These are phyloP conservation scores for Aspergillus quadricinctus DNA, from an alignment of 2,329 filamentous ascomycete species.

Conservation along the genomic window DNA sequence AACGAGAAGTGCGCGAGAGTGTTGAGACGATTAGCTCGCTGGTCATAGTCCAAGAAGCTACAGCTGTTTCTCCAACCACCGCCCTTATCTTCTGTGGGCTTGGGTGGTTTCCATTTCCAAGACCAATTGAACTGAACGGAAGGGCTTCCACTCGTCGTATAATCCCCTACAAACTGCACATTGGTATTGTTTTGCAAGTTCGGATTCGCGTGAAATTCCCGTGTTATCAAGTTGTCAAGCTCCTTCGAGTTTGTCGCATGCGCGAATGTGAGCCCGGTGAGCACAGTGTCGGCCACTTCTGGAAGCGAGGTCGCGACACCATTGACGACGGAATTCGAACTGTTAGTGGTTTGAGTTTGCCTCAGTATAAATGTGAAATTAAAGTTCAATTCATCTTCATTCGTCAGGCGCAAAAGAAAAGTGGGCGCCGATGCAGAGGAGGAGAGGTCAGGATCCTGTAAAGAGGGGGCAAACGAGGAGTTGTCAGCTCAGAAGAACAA, in stretches of 20 bases:
- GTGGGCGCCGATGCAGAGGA: constrained; percentile 49
- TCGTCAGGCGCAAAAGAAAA: constrained; percentile 81
- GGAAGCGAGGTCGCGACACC: constrained; percentile 49
- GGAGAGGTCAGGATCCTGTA: constrained; percentile 70
- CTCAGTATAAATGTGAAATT: constrained; percentile 84
- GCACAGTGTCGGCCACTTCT: constrained; percentile 62
- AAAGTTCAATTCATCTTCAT: constrained; percentile 89
- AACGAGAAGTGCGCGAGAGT: constrained; percentile 91
- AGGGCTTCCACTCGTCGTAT: constrained; percentile 72
- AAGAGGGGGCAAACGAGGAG: background rate
- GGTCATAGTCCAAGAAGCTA: constrained; percentile 97
- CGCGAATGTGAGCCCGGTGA: constrained; percentile 87
- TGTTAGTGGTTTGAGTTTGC: constrained; percentile 45
- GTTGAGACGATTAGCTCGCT: constrained; percentile 80
- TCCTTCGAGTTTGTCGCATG: constrained; percentile 82
- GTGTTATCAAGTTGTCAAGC: constrained; percentile 86
- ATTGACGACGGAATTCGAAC: constrained; percentile 49
- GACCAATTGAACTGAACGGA: constrained; percentile 90
- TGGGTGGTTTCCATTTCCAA: constrained; percentile 96
- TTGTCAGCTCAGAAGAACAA: background rate
- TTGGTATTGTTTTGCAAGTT: constrained; percentile 97
- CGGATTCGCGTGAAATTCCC: constrained; percentile 94
- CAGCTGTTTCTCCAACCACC: constrained; percentile 95
- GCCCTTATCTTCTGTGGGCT: constrained; percentile 70
- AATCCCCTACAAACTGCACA: constrained; percentile 92